phyloP scores from a whole-genome alignment of 2,329 filamentous ascomycete genomes.

The Talaromyces islandicus region DNA sequence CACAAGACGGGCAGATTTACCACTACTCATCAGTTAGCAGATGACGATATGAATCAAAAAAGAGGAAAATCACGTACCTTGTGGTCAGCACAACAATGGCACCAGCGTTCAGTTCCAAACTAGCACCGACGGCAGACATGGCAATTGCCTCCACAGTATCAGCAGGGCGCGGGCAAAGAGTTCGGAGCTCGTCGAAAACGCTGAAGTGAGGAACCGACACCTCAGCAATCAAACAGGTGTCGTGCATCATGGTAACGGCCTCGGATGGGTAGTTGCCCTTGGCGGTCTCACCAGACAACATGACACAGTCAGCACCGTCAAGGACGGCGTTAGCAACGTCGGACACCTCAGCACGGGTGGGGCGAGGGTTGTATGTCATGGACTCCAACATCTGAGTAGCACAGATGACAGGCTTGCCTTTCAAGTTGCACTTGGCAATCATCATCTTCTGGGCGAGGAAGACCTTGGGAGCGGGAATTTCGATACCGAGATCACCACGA shows the following conservation, averaged over 20 bases:
- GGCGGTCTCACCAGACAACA: conserved; percentile 98
- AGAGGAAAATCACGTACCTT: conserved; percentile 51
- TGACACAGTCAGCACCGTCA: conserved; percentile 97
- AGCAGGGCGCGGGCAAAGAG: conserved; percentile 74
- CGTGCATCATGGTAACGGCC: conserved; percentile 95
- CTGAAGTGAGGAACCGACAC: conserved; percentile 95
- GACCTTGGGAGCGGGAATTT: conserved; percentile 96
- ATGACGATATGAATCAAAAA: background rate
- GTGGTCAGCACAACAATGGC: conserved; percentile 96
- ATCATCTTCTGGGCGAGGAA: conserved; percentile 99
- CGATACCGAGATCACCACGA: conserved; percentile 95
- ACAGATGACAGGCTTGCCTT: conserved; percentile 97
- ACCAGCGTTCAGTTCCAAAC: conserved; percentile 91
- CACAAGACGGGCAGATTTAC: conserved; percentile 86
- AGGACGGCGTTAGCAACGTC: conserved; percentile 98
- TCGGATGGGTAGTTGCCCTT: conserved; percentile 93
- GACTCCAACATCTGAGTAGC: conserved; percentile 99
- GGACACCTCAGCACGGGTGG: conserved; percentile 95
- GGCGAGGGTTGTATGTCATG: conserved; percentile 99
- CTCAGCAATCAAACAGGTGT: conserved; percentile 93
- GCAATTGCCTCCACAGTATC: conserved; percentile 88
- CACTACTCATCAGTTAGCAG: conserved; percentile 45
- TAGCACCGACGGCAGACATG: conserved; percentile 94
- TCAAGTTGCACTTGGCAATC: conserved; percentile 99
- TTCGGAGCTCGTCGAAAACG: conserved; percentile 92